phyloP scores from a whole-genome alignment of 371 early-diverging fungal genomes.

The Haplosporangium sp. region DNA sequence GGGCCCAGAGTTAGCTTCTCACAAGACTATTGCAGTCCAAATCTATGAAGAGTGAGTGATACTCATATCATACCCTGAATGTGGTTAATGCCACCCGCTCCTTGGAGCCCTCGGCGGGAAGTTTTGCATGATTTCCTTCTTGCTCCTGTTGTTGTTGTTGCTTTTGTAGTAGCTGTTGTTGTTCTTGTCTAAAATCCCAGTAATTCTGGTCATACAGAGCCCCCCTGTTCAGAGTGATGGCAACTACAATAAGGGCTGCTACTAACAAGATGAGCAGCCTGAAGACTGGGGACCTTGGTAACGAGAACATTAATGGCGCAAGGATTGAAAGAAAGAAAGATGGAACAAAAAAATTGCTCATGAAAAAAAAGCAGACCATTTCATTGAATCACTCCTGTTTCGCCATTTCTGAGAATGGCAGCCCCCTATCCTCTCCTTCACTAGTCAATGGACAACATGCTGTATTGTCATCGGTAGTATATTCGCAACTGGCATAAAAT shows the following conservation, averaged over 20 bases:
- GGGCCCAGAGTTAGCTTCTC: neutral
- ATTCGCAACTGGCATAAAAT: no score
- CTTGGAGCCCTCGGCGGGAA: slow-evolving; percentile 11
- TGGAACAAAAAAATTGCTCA: neutral
- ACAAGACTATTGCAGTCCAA: neutral
- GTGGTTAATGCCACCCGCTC: slow-evolving; percentile 28
- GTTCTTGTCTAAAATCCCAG: slow-evolving; percentile 27
- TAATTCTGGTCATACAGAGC: slow-evolving; percentile 15
- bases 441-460: no score
- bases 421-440: no score
- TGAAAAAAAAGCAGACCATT: neutral
- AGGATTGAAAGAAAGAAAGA: slow-evolving; percentile 6
- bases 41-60: neutral
- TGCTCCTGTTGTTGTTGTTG: slow-evolving; percentile 13
- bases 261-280: slow-evolving; percentile 21
- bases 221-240: slow-evolving; percentile 9
- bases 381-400: neutral
- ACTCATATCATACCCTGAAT: slow-evolving; percentile 23
- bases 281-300: slow-evolving; percentile 40
- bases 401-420: neutral
- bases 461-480: no score
- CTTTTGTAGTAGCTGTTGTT: slow-evolving; percentile 11
- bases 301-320: slow-evolving; percentile 24
- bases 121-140: slow-evolving; percentile 7
- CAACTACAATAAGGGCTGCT: slow-evolving; percentile 12